These are phyloP conservation scores for Aureobasidium sp. DNA, from an alignment of 2,329 filamentous ascomycete genomes.

Conservation along the genomic window DNA sequence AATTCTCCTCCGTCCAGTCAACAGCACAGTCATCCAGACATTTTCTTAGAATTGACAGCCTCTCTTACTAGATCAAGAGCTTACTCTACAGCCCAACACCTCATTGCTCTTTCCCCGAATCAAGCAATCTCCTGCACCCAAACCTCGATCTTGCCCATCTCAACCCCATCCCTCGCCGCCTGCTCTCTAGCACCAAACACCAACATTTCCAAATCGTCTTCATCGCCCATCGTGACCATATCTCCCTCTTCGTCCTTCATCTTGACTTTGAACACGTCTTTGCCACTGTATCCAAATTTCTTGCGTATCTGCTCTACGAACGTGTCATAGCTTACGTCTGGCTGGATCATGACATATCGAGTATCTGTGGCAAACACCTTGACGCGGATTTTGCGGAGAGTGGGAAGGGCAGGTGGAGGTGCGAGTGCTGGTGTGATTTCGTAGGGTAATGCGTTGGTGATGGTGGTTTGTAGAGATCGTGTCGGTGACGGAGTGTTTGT, in stretches of 20 bases:
- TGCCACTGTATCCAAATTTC: slow-evolving; percentile 67
- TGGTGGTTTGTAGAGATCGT: slow-evolving; percentile 15
- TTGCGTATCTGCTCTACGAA: slow-evolving; percentile 73
- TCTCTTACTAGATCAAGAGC: no score
- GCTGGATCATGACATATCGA: slow-evolving; percentile 80
- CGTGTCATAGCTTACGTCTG: slow-evolving; percentile 65
- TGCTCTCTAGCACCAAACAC: slow-evolving; percentile 56
- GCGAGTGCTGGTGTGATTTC: slow-evolving; percentile 46
- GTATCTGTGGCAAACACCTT: slow-evolving; percentile 87
- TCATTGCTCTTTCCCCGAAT: background rate
- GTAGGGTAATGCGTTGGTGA: slow-evolving; percentile 42
- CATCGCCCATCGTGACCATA: slow-evolving; percentile 95
- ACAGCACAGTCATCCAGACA: no score
- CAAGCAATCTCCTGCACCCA: slow-evolving; percentile 10
- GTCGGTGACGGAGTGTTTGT: slow-evolving; percentile 47
- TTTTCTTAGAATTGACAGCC: no score
- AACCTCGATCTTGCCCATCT: slow-evolving; percentile 20
- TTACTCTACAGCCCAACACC: no score
- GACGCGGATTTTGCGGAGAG: slow-evolving; percentile 71
- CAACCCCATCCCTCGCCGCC: slow-evolving; percentile 47
- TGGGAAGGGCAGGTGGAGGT: slow-evolving; percentile 28
- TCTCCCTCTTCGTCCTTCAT: slow-evolving; percentile 81
- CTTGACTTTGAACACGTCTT: slow-evolving; percentile 76
- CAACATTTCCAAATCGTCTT: slow-evolving; percentile 90
- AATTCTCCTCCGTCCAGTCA: no score